Base-by-base conservation (phyloP, 805 yeast species). In the Yamadazyma sp. region DNA sequence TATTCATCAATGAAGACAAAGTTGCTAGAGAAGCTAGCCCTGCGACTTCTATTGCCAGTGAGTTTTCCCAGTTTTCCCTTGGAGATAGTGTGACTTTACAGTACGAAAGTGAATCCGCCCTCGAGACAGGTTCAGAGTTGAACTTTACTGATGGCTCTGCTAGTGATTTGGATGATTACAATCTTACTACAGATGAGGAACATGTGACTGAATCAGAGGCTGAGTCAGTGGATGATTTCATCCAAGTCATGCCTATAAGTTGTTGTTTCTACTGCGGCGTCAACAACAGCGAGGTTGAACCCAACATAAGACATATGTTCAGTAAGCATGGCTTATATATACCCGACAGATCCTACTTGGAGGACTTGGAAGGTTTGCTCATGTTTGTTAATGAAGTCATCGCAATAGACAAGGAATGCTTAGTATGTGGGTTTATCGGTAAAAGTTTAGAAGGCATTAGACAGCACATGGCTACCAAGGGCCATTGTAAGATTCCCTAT, bases 261-360 rank as follows among this genome's bases (percentile, higher is more conserved):
- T 64, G 67, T 28, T 80, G 86, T 49, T 70, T 79, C 30, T 80
- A 66, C 47, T 80, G 86, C 60, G 82, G 80, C 19, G 50, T 62
- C 19, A 67, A 74, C 35, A 73, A 77, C 44, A 62, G 55, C 10
- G 78, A 75, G 19, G 54, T 79, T 12, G 85, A 80, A 48, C 70
- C 65, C 23, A 82, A 82, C 42, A 47, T 68, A 22, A 60, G 52
- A 33, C 76, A 71, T 46, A 70, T 71, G 76, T 64, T 55, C 48
- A 57, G 51, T 26, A 47, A 45, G n/a, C 76, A 71, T 48, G 76
- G 76, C 1, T 56, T 71, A 18, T 71, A 70, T 38, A 63, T 71
- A 2, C 75, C 76, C 0, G 72, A 70, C 38, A 50, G 70, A 35
- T 50, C 70, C 7, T 64, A 52, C 35, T 52, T 71, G 34, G 43